Conservation (phyloP, 1,284 basidiomycete species). For the Trametes hirsuta region DNA sequence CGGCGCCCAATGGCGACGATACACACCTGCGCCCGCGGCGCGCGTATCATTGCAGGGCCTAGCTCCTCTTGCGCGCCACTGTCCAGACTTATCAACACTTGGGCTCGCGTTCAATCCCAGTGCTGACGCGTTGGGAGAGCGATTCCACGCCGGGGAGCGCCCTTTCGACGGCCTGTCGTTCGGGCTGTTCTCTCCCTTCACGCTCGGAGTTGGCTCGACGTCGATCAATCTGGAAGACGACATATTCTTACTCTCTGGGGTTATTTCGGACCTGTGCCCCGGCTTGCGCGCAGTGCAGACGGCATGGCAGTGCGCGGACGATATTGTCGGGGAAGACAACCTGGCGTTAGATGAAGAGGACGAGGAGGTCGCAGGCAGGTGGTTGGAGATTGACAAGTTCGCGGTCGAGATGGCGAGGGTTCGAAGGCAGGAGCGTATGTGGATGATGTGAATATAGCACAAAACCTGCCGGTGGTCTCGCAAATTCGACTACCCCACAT, state of each 20-base stretch:
- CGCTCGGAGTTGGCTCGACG: conserved; percentile 13
- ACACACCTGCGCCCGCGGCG: not conserved
- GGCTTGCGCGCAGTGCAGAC: conserved; percentile 13
- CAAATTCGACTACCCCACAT: too few species aligned
- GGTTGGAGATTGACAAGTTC: conserved; percentile 16
- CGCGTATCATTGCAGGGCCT: conserved; percentile 16
- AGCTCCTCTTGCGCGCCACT: conserved; percentile 17
- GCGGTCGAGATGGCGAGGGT: conserved; percentile 22
- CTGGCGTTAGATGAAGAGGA: conserved; percentile 6
- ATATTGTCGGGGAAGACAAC: not conserved
- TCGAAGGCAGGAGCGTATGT: conserved; percentile 22
- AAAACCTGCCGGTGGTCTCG: too few species aligned
- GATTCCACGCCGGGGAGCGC: conserved; percentile 11
- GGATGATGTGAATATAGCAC: conserved; percentile 3
- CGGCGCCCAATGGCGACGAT: conserved; percentile 16
- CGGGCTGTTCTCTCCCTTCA: conserved; percentile 1
- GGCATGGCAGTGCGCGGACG: conserved; percentile 11
- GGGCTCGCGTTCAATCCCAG: conserved; percentile 2
- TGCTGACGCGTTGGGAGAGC: conserved; percentile 4
- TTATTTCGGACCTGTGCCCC: conserved; percentile 26
- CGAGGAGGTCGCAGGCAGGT: conserved; percentile 7
- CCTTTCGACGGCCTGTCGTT: conserved; percentile 18
- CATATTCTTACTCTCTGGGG: conserved; percentile 15
- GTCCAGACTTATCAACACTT: conserved; percentile 6
- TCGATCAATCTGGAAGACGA: conserved; percentile 3